Conservation (phyloP, 2,329 filamentous ascomycete species). For the Botrytis byssoidea region DNA sequence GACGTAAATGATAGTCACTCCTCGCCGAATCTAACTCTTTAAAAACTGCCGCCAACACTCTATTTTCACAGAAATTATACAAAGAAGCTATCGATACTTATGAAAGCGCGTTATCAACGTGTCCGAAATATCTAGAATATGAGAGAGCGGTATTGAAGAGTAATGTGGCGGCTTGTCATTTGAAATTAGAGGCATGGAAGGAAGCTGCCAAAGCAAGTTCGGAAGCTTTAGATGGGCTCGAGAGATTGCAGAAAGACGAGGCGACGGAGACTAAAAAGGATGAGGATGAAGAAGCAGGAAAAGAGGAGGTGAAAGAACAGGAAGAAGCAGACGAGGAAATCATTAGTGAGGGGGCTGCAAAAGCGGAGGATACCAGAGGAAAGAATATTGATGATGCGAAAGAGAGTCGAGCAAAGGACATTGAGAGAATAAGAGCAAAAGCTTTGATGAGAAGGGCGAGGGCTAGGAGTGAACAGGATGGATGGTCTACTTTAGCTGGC, state of each 20-base stretch:
- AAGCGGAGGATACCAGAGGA: slow-evolving; percentile 42
- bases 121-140: slow-evolving; percentile 83
- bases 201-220: slow-evolving; percentile 74
- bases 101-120: slow-evolving; percentile 72
- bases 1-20: slow-evolving; percentile 52
- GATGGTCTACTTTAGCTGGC: slow-evolving; percentile 77
- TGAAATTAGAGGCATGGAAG: slow-evolving; percentile 85
- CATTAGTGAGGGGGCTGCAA: slow-evolving; percentile 56
- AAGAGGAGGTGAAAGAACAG: slow-evolving; percentile 41
- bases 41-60: slow-evolving; percentile 73
- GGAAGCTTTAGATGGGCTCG: slow-evolving; percentile 69
- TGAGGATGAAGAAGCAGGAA: slow-evolving; percentile 52
- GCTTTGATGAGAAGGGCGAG: slow-evolving; percentile 58
- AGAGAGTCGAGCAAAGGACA: slow-evolving; percentile 75
- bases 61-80: slow-evolving; percentile 73
- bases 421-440: slow-evolving; percentile 77
- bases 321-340: slow-evolving; percentile 58
- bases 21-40: slow-evolving; percentile 68
- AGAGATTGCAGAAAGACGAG: slow-evolving; percentile 50
- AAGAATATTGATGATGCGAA: slow-evolving; percentile 53
- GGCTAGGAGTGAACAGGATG: slow-evolving; percentile 61
- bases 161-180: slow-evolving; percentile 85
- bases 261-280: slow-evolving; percentile 39
- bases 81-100: slow-evolving; percentile 79
- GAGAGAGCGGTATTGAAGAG: slow-evolving; percentile 83